Base-by-base conservation (phyloP, 2,329 filamentous ascomycete genomes). In the Fusarium pseudonygamai region DNA sequence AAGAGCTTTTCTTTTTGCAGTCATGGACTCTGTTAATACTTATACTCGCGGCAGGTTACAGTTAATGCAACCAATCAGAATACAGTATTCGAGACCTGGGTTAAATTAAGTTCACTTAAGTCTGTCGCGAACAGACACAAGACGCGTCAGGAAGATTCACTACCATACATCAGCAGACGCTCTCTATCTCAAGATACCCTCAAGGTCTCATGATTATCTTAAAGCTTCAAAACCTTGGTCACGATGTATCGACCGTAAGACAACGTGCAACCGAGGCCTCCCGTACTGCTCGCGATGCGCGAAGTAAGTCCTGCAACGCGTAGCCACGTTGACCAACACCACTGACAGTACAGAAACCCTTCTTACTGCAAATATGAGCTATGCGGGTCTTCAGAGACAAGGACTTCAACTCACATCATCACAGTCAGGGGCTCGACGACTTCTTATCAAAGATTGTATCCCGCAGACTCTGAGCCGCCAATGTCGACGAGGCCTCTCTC, bases 41-140 rank as follows among this genome's bases (percentile, higher is more conserved):
- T 12, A 13, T 7, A 26, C 36, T 11, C 2, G 1, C 20, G 7
- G 20, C 6, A 5, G 6, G n/a, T 18, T 3, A 43, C 5, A 1
- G 2, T 5, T 3, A 7, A 4, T 5, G 1, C 7, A 26, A 9
- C 16, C 16, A 45, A 20, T 45, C 18, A 26, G 8, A 10, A 20
- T 14, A 7, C 16, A 14, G 24, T 4, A 14, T 26, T 26, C 4
- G 24, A 45, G 24, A 26, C 16, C 24, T 8, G 1, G 8, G 10
- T 11, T 16, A 43, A 43, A 13, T 46, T 10, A 20, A 28, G 24
- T 46, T 46, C 12, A 15, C 24, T 4, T 14, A 14, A 7, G 5
- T 46, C 43, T 14, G 12, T 20, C 43, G 12, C 18, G 18, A 14
- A 14, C 6, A 26, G 18, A 26, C 16, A 28, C 7, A 14, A 28